These are phyloP conservation scores for Breynia disticha DNA, from an alignment of 441 rosid genomes.

Conservation along the genomic window DNA sequence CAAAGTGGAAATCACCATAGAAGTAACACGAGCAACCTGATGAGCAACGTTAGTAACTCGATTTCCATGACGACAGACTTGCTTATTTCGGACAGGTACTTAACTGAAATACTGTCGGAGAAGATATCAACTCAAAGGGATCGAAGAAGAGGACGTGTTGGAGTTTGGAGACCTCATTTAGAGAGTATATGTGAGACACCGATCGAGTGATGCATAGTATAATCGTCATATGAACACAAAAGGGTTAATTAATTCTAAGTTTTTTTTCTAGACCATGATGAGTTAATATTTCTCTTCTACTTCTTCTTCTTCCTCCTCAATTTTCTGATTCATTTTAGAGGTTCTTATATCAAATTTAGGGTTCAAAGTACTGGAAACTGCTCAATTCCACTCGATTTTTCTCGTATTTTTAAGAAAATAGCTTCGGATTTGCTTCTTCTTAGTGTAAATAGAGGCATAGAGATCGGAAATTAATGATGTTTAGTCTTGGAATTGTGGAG, in stretches of 20 bases:
- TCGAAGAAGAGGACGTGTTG: constrained; percentile 74
- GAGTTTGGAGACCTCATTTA: constrained; percentile 92
- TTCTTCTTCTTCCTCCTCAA: not conserved
- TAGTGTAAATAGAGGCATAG: no score
- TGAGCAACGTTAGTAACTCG: constrained; percentile 12
- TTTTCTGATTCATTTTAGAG: constrained; percentile 18
- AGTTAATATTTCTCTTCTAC: not conserved
- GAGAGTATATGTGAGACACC: constrained; percentile 74
- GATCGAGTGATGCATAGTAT: constrained; percentile 26
- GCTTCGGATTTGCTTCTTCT: no score
- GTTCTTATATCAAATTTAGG: constrained; percentile 22
- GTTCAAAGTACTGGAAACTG: constrained; percentile 16
- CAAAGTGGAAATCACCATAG: not conserved
- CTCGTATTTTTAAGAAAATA: not conserved
- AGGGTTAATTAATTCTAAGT: not conserved
- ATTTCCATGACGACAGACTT: constrained; percentile 23
- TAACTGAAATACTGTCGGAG: constrained; percentile 83
- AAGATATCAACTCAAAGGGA: constrained; percentile 63
- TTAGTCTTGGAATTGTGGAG: no score
- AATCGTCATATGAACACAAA: not conserved
- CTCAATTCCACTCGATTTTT: not conserved
- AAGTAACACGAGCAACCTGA: not conserved
- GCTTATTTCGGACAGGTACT: constrained; percentile 58
- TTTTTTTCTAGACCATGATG: not conserved
- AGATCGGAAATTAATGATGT: no score